A percentile compares a stretch with the other conserved stretches of the same genome.
phyloP scores from a whole-genome alignment of 495 filamentous ascomycete species.

The Aspergillus sclerotioniger region DNA sequence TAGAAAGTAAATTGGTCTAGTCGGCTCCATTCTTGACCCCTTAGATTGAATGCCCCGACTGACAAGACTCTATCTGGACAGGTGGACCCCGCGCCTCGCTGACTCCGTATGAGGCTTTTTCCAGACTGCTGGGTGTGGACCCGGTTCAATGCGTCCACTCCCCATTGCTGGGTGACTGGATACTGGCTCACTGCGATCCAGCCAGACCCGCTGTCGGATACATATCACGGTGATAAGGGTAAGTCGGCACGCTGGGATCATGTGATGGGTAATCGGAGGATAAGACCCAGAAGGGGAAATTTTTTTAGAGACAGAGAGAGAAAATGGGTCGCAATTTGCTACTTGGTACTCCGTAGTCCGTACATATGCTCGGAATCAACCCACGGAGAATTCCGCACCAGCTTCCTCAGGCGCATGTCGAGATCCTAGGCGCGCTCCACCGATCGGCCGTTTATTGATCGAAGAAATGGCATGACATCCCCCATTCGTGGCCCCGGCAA shows the following conservation, averaged over 20 bases:
- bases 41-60: too few species aligned
- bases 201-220: conserved; percentile 10
- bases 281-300: neutral
- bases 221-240: conserved; percentile 12
- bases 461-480: neutral
- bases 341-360: neutral
- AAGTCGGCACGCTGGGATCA: conserved; percentile 11
- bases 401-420: conserved; percentile 7
- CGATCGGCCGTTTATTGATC: neutral
- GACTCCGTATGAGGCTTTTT: neutral
- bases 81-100: neutral
- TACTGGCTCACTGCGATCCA: neutral
- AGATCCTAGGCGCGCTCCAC: conserved; percentile 10
- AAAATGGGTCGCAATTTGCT: neutral
- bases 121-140: neutral
- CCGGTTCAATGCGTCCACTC: neutral
- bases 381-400: neutral
- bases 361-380: neutral
- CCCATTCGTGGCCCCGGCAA: neutral
- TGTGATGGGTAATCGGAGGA: conserved; percentile 6
- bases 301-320: neutral
- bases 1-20: neutral
- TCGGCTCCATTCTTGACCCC: neutral
- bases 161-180: neutral
- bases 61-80: neutral